Base-by-base conservation (phyloP, 2,329 filamentous ascomycete genomes). In the Fusarium dlaminii region DNA sequence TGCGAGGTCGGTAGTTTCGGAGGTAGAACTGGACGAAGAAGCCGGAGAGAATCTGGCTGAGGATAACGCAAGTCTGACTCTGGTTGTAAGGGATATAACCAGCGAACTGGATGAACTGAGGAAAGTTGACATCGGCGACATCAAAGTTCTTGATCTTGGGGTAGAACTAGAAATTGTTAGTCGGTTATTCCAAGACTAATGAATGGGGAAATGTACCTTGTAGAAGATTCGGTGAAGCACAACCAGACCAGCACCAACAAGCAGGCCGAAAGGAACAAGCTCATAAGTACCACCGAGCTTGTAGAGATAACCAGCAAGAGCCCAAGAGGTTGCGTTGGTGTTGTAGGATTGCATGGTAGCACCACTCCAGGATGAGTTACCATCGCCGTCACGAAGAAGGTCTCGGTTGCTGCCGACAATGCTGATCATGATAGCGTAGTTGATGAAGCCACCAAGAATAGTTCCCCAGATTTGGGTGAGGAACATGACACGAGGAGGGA, bases 381-480 rank as follows among this genome's bases (percentile, higher is more conserved):
- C 88, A 56, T 87, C 81, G 10, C 81, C 80, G 45, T 84, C 77
- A 6, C 78, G 72, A 4, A 90, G 84, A 5, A 89, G 80, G 0
- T 83, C 86, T n/a, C 84, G 83, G 60, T 90, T 86, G 40, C 79
- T 80, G 8, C 75, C 82, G 3, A 90, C 86, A 43, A 90, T 89
- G 18, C 84, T 84, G 24, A 84, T 86, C 88, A 90, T 90, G 56
- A 90, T 83, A 17, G 83, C 86, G 63, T 89, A 90, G 80, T 88
- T 88, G 75, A 89, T 76, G 57, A 86, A 86, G 0, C 84, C 87
- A 13, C 88, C 88, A 0, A 90, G 80, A 3, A 90, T 74, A 1
- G 87, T 89, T 22, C 87, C 88, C 70, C 87, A 89, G 9, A 89
- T 82, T 39, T 90, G 88, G 1, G 87, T 89, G 10, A 85, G 73